Conservation (phyloP, 495 filamentous ascomycete genomes). For the Echria macrotheca region DNA sequence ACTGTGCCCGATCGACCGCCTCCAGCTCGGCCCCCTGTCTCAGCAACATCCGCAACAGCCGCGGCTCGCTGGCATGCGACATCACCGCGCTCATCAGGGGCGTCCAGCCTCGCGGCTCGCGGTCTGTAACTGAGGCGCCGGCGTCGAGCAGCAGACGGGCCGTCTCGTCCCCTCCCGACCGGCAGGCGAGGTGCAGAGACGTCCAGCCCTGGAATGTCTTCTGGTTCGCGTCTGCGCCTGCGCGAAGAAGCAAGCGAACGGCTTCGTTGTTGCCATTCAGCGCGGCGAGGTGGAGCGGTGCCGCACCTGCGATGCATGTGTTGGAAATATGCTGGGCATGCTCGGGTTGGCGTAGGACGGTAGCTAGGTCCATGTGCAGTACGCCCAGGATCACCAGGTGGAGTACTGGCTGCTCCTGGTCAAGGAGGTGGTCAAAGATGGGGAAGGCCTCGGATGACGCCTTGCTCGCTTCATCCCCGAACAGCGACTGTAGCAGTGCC, state of each 20-base stretch:
- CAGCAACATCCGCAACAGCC: neutral
- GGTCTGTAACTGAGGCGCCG: neutral
- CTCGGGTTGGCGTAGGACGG: neutral
- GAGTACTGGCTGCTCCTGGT: neutral
- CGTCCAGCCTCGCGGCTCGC: neutral
- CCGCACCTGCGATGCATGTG: constrained; percentile 20
- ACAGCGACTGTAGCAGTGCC: neutral
- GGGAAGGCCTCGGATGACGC: neutral
- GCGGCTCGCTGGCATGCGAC: neutral
- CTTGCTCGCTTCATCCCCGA: neutral
- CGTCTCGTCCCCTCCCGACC: neutral
- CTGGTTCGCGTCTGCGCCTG: constrained; percentile 13
- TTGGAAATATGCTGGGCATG: constrained; percentile 1
- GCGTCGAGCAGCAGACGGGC: neutral
- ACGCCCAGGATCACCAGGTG: neutral
- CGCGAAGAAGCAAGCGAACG: constrained; percentile 6
- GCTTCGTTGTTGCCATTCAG: constrained; percentile 5
- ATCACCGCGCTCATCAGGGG: neutral
- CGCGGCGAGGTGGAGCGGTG: constrained; percentile 31
- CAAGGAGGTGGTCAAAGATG: neutral
- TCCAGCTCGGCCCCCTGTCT: neutral
- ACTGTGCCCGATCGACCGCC: neutral
- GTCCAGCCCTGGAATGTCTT: neutral
- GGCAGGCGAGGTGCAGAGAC: neutral
- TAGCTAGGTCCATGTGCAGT: neutral